phyloP scores from a whole-genome alignment of 2,329 filamentous ascomycete genomes.

The Aspergillus sp. region DNA sequence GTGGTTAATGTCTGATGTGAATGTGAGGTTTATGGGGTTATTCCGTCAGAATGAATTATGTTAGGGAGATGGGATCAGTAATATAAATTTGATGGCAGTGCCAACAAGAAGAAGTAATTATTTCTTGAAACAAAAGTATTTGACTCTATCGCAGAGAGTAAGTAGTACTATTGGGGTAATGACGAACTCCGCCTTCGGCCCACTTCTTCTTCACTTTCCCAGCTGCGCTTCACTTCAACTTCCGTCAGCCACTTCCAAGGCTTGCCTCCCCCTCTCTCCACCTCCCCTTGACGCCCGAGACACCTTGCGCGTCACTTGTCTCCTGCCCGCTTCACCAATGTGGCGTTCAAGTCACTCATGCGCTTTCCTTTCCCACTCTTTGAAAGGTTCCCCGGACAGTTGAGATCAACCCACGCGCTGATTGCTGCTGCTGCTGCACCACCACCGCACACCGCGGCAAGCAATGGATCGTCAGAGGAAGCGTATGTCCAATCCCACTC shows the following conservation, averaged over 20 bases:
- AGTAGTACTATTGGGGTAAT: too few relatives aligned
- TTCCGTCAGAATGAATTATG: too few relatives aligned
- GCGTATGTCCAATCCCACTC: constrained; percentile 38
- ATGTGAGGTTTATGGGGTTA: too few relatives aligned
- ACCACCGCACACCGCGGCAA: constrained; percentile 23
- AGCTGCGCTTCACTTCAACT: constrained; percentile 5
- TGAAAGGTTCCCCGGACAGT: constrained; percentile 39
- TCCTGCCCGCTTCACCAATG: constrained; percentile 33
- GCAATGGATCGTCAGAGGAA: constrained; percentile 54
- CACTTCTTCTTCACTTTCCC: background rate
- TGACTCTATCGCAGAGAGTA: too few relatives aligned
- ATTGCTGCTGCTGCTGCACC: constrained; percentile 11
- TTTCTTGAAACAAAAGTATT: too few relatives aligned
- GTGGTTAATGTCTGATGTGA: too few relatives aligned
- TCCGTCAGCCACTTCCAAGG: constrained; percentile 7
- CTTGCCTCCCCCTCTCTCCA: background rate
- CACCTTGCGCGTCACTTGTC: constrained; percentile 16
- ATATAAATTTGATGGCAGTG: too few relatives aligned
- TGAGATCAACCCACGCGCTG: constrained; percentile 26
- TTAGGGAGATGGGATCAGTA: too few relatives aligned
- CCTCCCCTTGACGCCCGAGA: constrained; percentile 9
- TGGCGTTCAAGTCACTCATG: constrained; percentile 40
- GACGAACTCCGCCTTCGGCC: constrained; percentile 8
- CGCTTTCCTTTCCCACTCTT: constrained; percentile 38
- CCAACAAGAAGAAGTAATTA: too few relatives aligned